Evolutionary conservation across 2,329 filamentous ascomycete species (phyloP), one percentile per base, ranked within the genome.

Genomic region (Tricladium varicosporioides): DNA sequence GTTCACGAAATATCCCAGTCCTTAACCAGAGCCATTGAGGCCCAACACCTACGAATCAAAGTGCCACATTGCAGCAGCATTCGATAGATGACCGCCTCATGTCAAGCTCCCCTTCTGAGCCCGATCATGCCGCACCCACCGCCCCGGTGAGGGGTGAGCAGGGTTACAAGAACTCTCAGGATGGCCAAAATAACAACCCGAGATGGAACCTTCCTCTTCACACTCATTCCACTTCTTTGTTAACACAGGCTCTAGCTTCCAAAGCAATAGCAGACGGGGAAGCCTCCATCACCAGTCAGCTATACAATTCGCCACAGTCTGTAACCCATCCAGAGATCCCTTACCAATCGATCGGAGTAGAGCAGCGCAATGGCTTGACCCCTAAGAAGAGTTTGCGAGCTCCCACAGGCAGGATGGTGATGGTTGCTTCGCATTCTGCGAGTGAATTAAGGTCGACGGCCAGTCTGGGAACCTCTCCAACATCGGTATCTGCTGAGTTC

Each of bases 61-160:
- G 57, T 62, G 49, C 58, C 67, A 69, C 67, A 69, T 60, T 65
- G 60, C 60, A 57, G 47, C 48, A 63, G 58, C 62, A 64, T 57
- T 68, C 67, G 64, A 70, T 70, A 69, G 60, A 71, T 71, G 69
- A 63, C 60, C 65, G 63, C 67, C 67, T 68, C 69, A 71, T 71
- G 69, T 67, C 68, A 65, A 68, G 58, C 53, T 63, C 65, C 60
- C 64, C 59, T 66, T 27, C 22, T 27, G 68, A 67, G 63, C 58
- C 66, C 64, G 65, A 62, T 66, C 67, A 70, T 70, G 67, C 66
- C 67, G 64, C 67, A 65, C 59, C 63, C 64, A 62, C 68, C 62
- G 60, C 52, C 48, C 50, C 59, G 65, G 63, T 69, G 63, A 70
- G 59, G 59, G 53, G 54, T 62, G 62, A 61, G 53, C 64, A 61